Base-by-base conservation (phyloP, 108 stramenopile genomes). In the Cylindrotheca fusiformis region DNA sequence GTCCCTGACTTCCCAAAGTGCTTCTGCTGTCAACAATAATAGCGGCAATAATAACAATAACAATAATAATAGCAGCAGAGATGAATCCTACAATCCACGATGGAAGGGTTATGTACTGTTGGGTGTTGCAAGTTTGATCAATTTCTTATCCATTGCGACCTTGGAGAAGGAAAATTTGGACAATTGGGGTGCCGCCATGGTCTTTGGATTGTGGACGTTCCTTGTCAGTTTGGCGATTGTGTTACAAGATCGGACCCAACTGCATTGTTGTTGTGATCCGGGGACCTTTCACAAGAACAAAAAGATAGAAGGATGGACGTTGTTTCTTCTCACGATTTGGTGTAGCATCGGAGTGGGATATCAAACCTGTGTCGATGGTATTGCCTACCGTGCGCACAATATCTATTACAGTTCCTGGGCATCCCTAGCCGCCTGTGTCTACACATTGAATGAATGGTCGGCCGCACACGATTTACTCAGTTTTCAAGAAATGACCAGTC, bases 71-170 rank as follows among this genome's bases (percentile, higher is more conserved):
- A 41, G 14, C 36, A 41, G 14, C 10, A 14, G 14, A 6, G 36
- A 41, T 10, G 6, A 6, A 6, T 41, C 36, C 36, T 41, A 41
- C 72, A 90, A 87, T 55, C 77, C 77, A 22, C 75, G 74, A 54
- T 83, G 84, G 82, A 78, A 70, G 52, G 79, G 82, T 12, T 90
- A 90, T 62, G 23, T 72, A 4, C 69, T 71, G 14, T 75, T 90
- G 6, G 20, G 62, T 25, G 29, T 83, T 46, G 54, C 63, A 1
- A 76, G 76, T 21, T 48, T 83, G 31, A 68, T 81, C 44, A 85
- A 79, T 48, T 79, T 83, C 53, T 55, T 55, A 8, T 77, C 81
- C 0, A 61, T 59, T 10, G 20, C 48, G 8, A 58, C 51, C 21
- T 28, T 65, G 25, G 10, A 32, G 20, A 59, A 28, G 27, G 36